Evolutionary conservation across 768 basidiomycete species (phyloP).

Genomic region (Clathrus columnatus): DNA sequence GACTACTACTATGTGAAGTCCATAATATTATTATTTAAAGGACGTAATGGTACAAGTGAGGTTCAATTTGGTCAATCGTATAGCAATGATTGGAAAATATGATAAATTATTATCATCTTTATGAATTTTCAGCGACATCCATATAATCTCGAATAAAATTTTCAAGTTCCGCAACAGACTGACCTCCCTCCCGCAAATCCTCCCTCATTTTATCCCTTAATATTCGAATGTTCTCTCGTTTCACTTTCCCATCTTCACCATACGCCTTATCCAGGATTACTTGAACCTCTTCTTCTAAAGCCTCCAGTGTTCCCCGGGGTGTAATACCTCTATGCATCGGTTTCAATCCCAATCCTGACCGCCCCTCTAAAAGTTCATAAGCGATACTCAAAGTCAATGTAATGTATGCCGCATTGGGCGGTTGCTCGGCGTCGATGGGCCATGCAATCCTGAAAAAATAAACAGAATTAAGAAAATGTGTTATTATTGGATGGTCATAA

Average conservation of each 20-base stretch:
- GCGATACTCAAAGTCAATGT: slow-evolving; percentile 12
- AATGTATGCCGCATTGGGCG: slow-evolving; percentile 17
- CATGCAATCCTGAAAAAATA: slow-evolving; percentile 19
- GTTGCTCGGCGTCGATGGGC: slow-evolving; percentile 21
- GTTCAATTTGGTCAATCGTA: too few relatives aligned
- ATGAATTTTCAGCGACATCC: too few relatives aligned
- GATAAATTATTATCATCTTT: too few relatives aligned
- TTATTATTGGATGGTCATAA: not conserved
- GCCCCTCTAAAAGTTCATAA: slow-evolving; percentile 17
- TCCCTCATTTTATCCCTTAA: too few relatives aligned
- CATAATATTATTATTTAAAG: too few relatives aligned
- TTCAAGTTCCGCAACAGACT: too few relatives aligned
- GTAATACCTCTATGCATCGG: slow-evolving; percentile 14
- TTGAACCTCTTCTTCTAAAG: slow-evolving; percentile 12
- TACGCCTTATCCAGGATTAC: slow-evolving; percentile 13
- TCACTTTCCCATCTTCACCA: slow-evolving; percentile 15
- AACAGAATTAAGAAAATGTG: too few relatives aligned
- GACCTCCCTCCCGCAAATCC: too few relatives aligned
- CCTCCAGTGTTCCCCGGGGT: slow-evolving; percentile 15
- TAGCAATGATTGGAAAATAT: too few relatives aligned
- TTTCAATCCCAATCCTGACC: slow-evolving; percentile 13
- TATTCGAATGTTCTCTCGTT: slow-evolving; percentile 12
- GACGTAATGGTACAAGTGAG: too few relatives aligned
- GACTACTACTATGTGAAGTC: too few relatives aligned
- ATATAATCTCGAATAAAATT: too few relatives aligned